phyloP scores from a whole-genome alignment of 306 rosid species.

The Vachellia collinsii region DNA sequence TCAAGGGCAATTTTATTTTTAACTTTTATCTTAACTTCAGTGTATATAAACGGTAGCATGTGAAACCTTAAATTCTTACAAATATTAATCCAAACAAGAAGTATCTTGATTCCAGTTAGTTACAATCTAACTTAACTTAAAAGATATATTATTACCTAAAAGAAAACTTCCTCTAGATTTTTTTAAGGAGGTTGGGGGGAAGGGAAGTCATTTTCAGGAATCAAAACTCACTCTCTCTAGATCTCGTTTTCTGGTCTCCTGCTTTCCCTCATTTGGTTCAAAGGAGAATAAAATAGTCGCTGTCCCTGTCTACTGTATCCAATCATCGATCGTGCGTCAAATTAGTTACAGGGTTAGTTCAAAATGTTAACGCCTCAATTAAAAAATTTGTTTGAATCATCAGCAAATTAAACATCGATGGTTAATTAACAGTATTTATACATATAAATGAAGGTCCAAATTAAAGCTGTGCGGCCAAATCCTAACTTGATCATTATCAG shows the following conservation, averaged over 20 bases:
- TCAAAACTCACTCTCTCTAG: neutral
- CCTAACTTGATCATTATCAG: neutral
- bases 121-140: too few relatives aligned
- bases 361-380: neutral
- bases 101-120: neutral
- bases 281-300: slow-evolving; percentile 37
- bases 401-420: neutral
- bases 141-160: neutral
- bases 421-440: neutral
- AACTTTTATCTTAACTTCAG: neutral
- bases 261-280: neutral
- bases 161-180: neutral
- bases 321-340: neutral
- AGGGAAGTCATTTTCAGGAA: neutral
- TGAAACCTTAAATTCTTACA: neutral
- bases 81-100: neutral
- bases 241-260: neutral
- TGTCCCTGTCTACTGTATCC: neutral
- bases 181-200: neutral
- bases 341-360: too few relatives aligned
- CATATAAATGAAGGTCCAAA: neutral
- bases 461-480: neutral
- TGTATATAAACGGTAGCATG: neutral
- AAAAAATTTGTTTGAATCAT: neutral
- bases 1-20: too few relatives aligned